Base-by-base conservation (phyloP, 2,329 filamentous ascomycete species). In the Eutypella sp. region DNA sequence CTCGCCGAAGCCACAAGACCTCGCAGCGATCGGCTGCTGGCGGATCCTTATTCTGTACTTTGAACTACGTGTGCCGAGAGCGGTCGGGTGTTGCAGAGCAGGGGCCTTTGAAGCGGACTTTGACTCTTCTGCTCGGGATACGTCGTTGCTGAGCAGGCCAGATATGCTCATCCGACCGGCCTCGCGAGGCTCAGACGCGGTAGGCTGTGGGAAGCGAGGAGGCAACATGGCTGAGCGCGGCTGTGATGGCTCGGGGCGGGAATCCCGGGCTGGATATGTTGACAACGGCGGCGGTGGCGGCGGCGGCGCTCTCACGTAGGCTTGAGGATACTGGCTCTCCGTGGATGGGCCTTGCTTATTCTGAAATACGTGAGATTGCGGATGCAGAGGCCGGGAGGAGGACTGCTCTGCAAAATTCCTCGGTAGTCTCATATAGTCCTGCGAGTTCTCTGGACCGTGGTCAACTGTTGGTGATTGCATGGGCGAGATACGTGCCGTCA, bases 1-100 rank as follows among this genome's bases (percentile, higher is more conserved):
- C 65, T 92, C 88, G 49, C 88, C 88, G 62, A 90, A 92, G 1
- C 88, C 88, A 58, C 88, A 93, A 36, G 87, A 87, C 55, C 88
- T 76, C 44, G 88, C 88, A 1, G 87, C 87, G 16, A 81, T 73
- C 8, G 88, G 88, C 58, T 92, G 87, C 63, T 93, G 88, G 41
- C 88, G 82, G 50, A 92, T 80, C 38, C 65, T 70, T 46, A 88
- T 74, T 31, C 58, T 64, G 55, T 73, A 74, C 22, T 65, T 63
- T 13, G 59, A 58, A 5, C 54, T 42, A n/a, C 47, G 43, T 11
- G 54, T 46, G 20, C 51, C 42, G 3, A 54, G 46, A 1, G 42
- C 40, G 18, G 33, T 47, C 8, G 40, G 46, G 8, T 48, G 50
- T 44, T 51, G 36, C 19, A 20, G 18, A 39, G n/a, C 53, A 2